A percentile compares a stretch with the other conserved stretches of the same genome.
These are phyloP conservation scores for Thymus quinquecostatus DNA, from an alignment of 257 asterid species.

Conservation along the genomic window DNA sequence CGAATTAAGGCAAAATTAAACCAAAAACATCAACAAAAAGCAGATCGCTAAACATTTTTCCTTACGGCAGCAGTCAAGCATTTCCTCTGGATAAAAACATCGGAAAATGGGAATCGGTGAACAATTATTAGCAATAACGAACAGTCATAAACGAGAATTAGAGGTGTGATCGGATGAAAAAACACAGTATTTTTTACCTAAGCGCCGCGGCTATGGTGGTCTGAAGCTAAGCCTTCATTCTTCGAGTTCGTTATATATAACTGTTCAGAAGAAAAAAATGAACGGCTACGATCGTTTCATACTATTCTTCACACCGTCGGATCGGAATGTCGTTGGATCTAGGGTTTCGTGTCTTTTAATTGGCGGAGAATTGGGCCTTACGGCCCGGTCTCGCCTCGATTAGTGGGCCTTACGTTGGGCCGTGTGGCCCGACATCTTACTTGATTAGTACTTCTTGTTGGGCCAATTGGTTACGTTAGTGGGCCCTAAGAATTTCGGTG, in stretches of 20 bases:
- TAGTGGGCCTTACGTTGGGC: slow-evolving; percentile 19
- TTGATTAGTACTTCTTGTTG: not conserved
- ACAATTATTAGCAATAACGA: not conserved
- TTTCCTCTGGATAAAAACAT: not conserved
- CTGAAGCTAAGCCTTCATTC: too few relatives aligned
- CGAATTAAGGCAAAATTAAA: not conserved
- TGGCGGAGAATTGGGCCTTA: slow-evolving; percentile 4
- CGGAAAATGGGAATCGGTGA: not conserved
- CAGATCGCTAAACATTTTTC: slow-evolving; percentile 1
- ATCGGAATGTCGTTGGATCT: slow-evolving; percentile 17
- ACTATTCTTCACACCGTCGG: slow-evolving; percentile 7
- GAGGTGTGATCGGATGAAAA: not conserved
- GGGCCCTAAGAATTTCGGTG: too few relatives aligned
- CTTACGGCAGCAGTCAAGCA: not conserved
- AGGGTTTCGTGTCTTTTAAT: slow-evolving; percentile 35
- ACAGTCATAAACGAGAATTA: too few relatives aligned
- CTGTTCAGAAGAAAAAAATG: not conserved
- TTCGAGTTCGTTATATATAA: slow-evolving; percentile 20
- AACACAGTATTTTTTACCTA: slow-evolving; percentile 38
- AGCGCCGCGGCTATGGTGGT: slow-evolving; percentile 22
- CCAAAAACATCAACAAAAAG: not conserved
- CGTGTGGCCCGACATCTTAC: slow-evolving; percentile 9
- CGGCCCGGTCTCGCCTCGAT: slow-evolving; percentile 18
- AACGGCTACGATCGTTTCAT: slow-evolving; percentile 30
- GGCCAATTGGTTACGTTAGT: not conserved